phyloP scores from a whole-genome alignment of 257 asterid species.

The Forsythia suspensa region DNA sequence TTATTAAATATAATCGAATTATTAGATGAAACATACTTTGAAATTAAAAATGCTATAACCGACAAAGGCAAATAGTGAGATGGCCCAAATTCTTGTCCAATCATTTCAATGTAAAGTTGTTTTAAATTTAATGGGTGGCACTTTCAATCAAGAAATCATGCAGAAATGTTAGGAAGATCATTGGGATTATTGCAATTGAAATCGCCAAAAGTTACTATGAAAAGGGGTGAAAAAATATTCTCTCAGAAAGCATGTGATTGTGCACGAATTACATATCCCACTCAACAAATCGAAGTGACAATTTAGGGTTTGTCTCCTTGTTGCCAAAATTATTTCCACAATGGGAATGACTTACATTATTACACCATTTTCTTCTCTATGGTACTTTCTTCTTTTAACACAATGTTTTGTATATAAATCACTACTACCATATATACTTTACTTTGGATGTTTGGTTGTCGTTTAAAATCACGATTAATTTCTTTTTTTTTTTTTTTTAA shows the following conservation, averaged over 20 bases:
- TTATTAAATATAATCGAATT: too few relatives aligned
- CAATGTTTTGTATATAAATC: neutral
- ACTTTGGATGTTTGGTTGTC: neutral
- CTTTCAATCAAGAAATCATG: neutral
- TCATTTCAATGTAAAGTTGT: constrained; percentile 19
- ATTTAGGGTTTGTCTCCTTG: neutral
- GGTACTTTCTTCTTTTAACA: neutral
- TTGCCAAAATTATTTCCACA: neutral
- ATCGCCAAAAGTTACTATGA: neutral
- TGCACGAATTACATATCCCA: neutral
- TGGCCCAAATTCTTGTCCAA: constrained; percentile 8
- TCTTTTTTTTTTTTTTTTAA: rapidly evolving
- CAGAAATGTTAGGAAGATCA: neutral
- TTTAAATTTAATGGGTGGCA: constrained; percentile 15
- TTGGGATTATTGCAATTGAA: constrained; percentile 6
- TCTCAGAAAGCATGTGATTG: neutral
- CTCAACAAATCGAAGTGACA: constrained; percentile 9
- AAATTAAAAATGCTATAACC: neutral
- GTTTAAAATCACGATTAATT: neutral
- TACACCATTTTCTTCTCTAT: neutral
- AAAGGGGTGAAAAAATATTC: constrained; percentile 8
- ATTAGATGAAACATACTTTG: neutral
- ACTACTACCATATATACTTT: too few relatives aligned
- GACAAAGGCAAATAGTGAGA: neutral
- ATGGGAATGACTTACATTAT: neutral